Evolutionary conservation across 495 filamentous ascomycete species (phyloP), one percentile per base, ranked within the genome.

Genomic region (Neurospora tetraspora): DNA sequence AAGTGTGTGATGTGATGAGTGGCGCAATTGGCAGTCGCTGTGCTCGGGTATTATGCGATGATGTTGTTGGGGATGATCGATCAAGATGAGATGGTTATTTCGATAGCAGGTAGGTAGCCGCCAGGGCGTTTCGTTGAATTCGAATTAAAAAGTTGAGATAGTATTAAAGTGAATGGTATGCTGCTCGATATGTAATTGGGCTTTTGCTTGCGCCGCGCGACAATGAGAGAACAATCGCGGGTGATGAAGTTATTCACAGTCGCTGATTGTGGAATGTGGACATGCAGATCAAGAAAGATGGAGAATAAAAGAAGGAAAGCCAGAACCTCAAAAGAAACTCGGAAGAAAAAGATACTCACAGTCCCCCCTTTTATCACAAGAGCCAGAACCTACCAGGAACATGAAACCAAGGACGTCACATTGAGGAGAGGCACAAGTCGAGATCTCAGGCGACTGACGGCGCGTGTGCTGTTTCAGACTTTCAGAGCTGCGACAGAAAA

Each of bases 381-480:
- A 65, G 27, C 53, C 23, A 36, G 53, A 59, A 65, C 27, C 53
- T 65, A 65, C 36, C 27, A 47, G 71, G 43, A 27, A 38, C 34
- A 68, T 77, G 78, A 79, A 79, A 79, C 78, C 42, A 71, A 34
- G 74, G 75, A 72, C 75, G 78, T 77, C 69, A 78, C 74, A 77
- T 76, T 78, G 71, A 39, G 27, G 45, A 36, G 38, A 70, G 36
- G 39, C 31, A 27, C 39, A 70, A 39, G 20, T 31, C 71, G 11
- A 70, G 71, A 70, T 53, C 27, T 34, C 34, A 37, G 65, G 70
- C 14, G 53, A 65, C 53, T 1, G 53, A 36, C 27, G 53, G 12
- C 53, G 53, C 53, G 47, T 27, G 53, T 61, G 53, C 27, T 65
- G 53, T 65, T 65, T 65, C 53, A 61, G 23, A 31, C 12, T 16